Base-by-base conservation (phyloP, 1,139 yeast species). In the Hyphopichia wangnamkhiaoensis region DNA sequence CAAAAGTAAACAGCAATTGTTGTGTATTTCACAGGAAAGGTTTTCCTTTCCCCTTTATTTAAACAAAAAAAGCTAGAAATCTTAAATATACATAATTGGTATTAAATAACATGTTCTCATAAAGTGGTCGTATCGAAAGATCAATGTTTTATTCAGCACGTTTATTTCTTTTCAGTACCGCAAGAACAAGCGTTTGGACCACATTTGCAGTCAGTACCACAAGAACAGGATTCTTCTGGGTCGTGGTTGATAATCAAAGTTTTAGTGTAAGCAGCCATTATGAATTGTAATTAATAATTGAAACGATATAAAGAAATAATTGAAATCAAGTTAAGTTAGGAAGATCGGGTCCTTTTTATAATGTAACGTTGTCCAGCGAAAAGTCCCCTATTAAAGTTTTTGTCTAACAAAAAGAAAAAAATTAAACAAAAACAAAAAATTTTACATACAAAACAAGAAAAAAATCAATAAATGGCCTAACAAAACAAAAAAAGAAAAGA, bases 161-260 rank as follows among this genome's bases (percentile, higher is more conserved):
- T 32, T 43, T 44, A 44, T 39, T 54, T 49, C 52, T 57, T 54
- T 16, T 35, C 34, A 32, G 45, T 37, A 26, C 54, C 52, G 44
- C 65, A 61, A 37, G 53, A 43, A 43, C 65, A 59, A 26, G 50
- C 43, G 18, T 50, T 36, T 44, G 52, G 38, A 18, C 53, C 56
- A 44, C 68, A 62, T 47, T 59, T 59, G 55, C 62, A 56, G 37
- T 47, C 50, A 30, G 52, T 40, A 31, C 61, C 58, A 39, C 63
- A 57, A 26, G 49, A 17, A 46, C 62, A 58, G 36, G 57, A 6
- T 15, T 16, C 34, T 30, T 44, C 41, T 38, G 42, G 48, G 33
- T 44, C 50, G 32, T 51, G 45, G 42, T 47, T 45, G 47, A 46
- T 48, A 40, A 49, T 45, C 36, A 48, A 28, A 31, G 35, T 37